These are phyloP conservation scores for Spergularia azorica DNA, from an alignment of 179 eudicot species.

Conservation along the genomic window DNA sequence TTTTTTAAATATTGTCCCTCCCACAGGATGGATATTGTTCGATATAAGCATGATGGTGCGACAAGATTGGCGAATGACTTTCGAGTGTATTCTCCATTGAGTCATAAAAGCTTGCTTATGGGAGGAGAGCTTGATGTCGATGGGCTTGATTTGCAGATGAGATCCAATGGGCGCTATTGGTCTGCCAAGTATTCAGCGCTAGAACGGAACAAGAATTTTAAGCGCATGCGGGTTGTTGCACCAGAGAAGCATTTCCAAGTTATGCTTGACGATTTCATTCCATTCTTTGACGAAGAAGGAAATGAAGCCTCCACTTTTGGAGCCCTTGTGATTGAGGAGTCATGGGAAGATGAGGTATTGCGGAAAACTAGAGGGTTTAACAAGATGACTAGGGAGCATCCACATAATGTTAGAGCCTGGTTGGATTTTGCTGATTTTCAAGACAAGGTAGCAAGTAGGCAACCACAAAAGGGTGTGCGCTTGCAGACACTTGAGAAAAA, in stretches of 20 bases:
- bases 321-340: slow-evolving; percentile 62
- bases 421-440: slow-evolving; percentile 84
- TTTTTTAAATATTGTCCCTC: background rate
- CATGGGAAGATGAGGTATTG: slow-evolving; percentile 95
- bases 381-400: slow-evolving; percentile 82
- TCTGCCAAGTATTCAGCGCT: slow-evolving; percentile 72
- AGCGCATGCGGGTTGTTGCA: slow-evolving; percentile 56
- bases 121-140: slow-evolving; percentile 68
- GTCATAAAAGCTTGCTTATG: slow-evolving; percentile 33
- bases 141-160: slow-evolving; percentile 61
- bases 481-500: slow-evolving; percentile 95
- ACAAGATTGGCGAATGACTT: slow-evolving; percentile 34
- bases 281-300: slow-evolving; percentile 47
- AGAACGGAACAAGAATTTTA: slow-evolving; percentile 74
- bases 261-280: slow-evolving; percentile 52
- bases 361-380: slow-evolving; percentile 90
- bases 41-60: slow-evolving; percentile 57
- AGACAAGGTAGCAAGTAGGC: slow-evolving; percentile 89
- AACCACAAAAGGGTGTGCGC: slow-evolving; percentile 91
- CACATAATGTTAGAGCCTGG: slow-evolving; percentile 77
- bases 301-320: slow-evolving; percentile 29
- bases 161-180: slow-evolving; percentile 85
- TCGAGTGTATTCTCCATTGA: slow-evolving; percentile 30
- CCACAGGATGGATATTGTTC: slow-evolving; percentile 83
- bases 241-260: slow-evolving; percentile 36